Base-by-base conservation (phyloP, 2,329 filamentous ascomycete genomes). In the Epichloe elymi region DNA sequence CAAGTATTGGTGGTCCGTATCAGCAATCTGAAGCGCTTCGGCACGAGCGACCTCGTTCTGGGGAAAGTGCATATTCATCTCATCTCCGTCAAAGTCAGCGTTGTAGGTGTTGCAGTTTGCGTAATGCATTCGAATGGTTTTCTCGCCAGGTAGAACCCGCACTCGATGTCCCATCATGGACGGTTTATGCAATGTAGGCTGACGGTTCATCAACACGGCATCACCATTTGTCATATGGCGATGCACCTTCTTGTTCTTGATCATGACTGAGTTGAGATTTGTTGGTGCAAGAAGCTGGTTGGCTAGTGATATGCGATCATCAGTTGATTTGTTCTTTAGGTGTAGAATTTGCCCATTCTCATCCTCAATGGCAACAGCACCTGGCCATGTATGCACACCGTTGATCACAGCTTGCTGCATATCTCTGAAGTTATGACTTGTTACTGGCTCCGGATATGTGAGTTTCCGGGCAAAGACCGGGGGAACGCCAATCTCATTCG, bases 61-160 rank as follows among this genome's bases (percentile, higher is more conserved):
- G 1, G 93, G 93, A 63, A 98, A 97, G 69, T 98, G 93, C 90
- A 98, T 94, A 67, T 98, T 98, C 93, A 98, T 98, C 68, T 98
- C 93, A 65, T 98, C 93, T 67, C 93, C 93, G 63, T 98, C 94
- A 63, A 98, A 98, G 75, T 98, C 93, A 35, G 93, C 93, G 61
- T 98, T 98, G 75, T 98, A 98, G 0, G 93, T 96, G 63, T 98
- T 98, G 67, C 93, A 97, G 67, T 98, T 98, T 61, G 93, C 91
- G 70, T 98, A 98, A 72, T 98, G 93, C 91, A 98, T 97, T 58
- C 93, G 89, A 65, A 98, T 90, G 0, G 93, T 97, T 70, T 95
- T 95, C 67, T 98, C 94, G 37, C 89, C 90, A 0, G 88, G 87
- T 17, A 98, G 72, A 5, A 98, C 91, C 54, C 90, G 82, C 48